Percentiles rank a stretch among this genome's conserved stretches.
Conservation (phyloP, 208 protist species). For the Leptomonas pyrrhocoris region DNA sequence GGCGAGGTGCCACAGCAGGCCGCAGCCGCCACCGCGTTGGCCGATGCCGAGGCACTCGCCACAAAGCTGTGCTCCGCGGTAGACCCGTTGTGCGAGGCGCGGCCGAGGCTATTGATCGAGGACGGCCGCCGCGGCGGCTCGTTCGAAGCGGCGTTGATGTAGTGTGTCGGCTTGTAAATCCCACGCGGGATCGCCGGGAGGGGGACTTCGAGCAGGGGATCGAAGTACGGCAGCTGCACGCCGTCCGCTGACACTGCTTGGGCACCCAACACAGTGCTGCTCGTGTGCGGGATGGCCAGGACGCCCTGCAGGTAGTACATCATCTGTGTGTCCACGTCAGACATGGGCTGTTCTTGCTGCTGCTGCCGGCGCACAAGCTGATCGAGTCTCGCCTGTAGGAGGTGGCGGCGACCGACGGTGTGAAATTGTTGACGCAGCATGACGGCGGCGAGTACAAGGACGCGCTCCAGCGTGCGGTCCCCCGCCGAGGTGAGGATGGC, state of each 20-base stretch:
- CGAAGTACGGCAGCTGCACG: constrained; percentile 23
- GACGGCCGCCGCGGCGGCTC: constrained; percentile 9
- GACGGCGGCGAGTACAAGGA: constrained; percentile 76
- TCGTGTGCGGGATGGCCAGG: constrained; percentile 16
- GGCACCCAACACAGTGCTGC: constrained; percentile 10
- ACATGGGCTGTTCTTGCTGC: constrained; percentile 3
- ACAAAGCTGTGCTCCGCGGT: constrained; percentile 6
- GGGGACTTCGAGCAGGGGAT: constrained; percentile 34
- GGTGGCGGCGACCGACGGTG: constrained; percentile 40
- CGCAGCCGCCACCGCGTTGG: too few relatives aligned
- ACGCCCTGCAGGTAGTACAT: constrained; percentile 20
- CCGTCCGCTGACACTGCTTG: constrained; percentile 13
- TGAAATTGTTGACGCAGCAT: constrained; percentile 85
- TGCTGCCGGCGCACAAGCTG: constrained; percentile 13
- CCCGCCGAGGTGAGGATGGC: constrained; percentile 80
- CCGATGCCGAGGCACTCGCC: constrained; percentile 1
- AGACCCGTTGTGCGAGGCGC: constrained; percentile 17
- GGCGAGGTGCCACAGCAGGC: too few relatives aligned
- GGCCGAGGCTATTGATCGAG: constrained; percentile 9
- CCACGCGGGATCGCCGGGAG: constrained; percentile 29
- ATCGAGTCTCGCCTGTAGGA: constrained; percentile 26
- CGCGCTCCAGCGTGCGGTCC: constrained; percentile 82
- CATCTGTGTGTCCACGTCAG: constrained; percentile 20
- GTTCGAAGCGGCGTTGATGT: constrained; percentile 30
- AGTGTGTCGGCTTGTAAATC: constrained; percentile 36